Conservation (phyloP, 2,329 filamentous ascomycete species). For the Calonectria pseudoreteaudii region DNA sequence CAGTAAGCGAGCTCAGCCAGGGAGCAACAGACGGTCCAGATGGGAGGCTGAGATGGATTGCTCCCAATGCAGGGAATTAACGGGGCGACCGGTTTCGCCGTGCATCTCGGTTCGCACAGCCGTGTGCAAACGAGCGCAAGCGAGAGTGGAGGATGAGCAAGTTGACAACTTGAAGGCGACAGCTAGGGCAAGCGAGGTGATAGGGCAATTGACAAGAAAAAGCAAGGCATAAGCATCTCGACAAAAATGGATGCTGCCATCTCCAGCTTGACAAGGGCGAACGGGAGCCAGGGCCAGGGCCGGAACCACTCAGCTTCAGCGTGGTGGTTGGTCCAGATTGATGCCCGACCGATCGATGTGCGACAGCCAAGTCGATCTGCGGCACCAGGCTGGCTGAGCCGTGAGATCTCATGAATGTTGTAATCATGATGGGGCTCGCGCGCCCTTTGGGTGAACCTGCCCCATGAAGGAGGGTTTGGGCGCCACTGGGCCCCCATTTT, state of each 20-base stretch:
- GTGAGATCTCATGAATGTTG: constrained; percentile 6
- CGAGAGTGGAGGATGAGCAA: constrained; percentile 10
- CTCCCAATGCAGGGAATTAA: constrained; percentile 14
- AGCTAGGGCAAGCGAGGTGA: background rate
- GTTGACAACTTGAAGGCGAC: background rate
- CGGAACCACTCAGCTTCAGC: constrained; percentile 10
- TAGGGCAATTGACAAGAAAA: constrained; percentile 9
- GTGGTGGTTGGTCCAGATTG: constrained; percentile 9
- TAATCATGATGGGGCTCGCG: constrained; percentile 7
- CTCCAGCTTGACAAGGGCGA: constrained; percentile 25
- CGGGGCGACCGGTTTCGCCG: constrained; percentile 26
- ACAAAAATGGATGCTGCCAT: constrained; percentile 7
- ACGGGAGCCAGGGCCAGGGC: constrained; percentile 18
- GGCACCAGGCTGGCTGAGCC: constrained; percentile 9
- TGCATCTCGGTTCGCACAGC: constrained; percentile 8
- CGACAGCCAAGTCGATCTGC: constrained; percentile 4
- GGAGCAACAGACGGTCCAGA: background rate
- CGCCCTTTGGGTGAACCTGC: background rate
- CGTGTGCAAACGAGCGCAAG: constrained; percentile 14
- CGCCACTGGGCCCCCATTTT: background rate
- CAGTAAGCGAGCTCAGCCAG: constrained; percentile 12
- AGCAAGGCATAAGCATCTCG: constrained; percentile 11
- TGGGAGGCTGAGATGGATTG: constrained; percentile 25
- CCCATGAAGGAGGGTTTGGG: background rate
- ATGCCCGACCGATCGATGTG: constrained; percentile 21